Evolutionary conservation across 2,329 filamentous ascomycete species (phyloP), one percentile per base, ranked within the genome.

Genomic region (Scolecobasidium constrictum): DNA sequence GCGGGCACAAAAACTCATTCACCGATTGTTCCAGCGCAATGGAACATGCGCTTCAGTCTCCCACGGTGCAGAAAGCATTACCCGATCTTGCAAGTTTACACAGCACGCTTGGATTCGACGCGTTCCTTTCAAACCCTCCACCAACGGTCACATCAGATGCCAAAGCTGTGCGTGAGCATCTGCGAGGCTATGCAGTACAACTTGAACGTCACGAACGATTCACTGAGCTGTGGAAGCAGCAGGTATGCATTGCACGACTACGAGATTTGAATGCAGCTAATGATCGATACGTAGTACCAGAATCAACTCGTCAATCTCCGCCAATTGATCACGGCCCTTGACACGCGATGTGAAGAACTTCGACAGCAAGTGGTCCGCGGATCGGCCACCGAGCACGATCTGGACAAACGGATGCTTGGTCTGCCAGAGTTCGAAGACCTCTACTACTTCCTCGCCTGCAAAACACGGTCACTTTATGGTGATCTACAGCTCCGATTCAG

Each of bases 381-480:
- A 11, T 7, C 9, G 9, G 16, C 7, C 9, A 9, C 17, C 9
- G 34, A 11, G 9, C 9, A 36, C 9, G 18, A 36, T n/a, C 7
- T 36, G 9, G 18, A 36, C 7, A 36, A 11, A 17, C 34, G 18
- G 34, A n/a, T 36, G 34, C 31, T 42, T 36, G 40, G 40, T 7
- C 20, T 28, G 6, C 20, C 34, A 7, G 40, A 42, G 19, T 42
- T 42, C 40, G 40, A 42, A 34, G 40, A 42, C 31, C 34, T 42
- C 15, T 42, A 42, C 17, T 42, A 42, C 21, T 31, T 42, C 22
- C 40, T 42, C 20, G 40, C 40, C 34, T 42, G 40, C 33, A 42
- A 42, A 33, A 34, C 40, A 28, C 40, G 40, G 5, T 17, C 16
- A 11, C 21, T 42, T 9, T 42, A 42, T n/a, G 15, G 11, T 15